Percentiles rank a stretch among this genome's conserved stretches.
phyloP scores from a whole-genome alignment of 2,329 filamentous ascomycete species.

The Cryphonectria naterciae region DNA sequence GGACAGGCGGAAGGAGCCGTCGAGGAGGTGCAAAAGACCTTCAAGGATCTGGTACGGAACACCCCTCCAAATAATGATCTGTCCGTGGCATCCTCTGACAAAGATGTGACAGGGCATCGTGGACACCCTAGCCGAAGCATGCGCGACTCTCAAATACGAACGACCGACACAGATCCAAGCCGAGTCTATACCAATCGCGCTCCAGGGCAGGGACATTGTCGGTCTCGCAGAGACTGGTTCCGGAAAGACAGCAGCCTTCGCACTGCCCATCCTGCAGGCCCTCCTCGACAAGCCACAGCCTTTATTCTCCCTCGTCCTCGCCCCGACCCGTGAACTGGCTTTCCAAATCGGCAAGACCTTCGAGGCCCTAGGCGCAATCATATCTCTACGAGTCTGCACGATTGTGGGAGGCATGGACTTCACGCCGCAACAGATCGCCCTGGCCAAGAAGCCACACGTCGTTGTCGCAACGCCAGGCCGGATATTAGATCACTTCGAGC shows the following conservation, averaged over 20 bases:
- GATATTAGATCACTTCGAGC: slow-evolving; percentile 89
- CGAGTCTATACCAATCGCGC: slow-evolving; percentile 79
- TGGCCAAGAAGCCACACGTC: slow-evolving; percentile 95
- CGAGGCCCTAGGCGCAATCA: slow-evolving; percentile 83
- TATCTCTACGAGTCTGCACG: slow-evolving; percentile 83
- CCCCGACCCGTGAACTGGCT: slow-evolving; percentile 90
- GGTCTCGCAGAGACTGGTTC: slow-evolving; percentile 93
- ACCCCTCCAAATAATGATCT: neutral
- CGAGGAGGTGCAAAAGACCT: slow-evolving; percentile 55
- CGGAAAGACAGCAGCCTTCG: slow-evolving; percentile 95
- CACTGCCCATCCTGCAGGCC: slow-evolving; percentile 86
- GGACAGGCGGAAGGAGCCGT: slow-evolving; percentile 32
- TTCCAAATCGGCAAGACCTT: slow-evolving; percentile 89
- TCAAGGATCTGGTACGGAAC: slow-evolving; percentile 61
- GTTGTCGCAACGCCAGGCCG: slow-evolving; percentile 90
- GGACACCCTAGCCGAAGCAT: slow-evolving; percentile 87
- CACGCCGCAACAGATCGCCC: slow-evolving; percentile 85
- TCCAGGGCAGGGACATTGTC: slow-evolving; percentile 82
- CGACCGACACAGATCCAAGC: slow-evolving; percentile 86
- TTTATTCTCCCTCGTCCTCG: slow-evolving; percentile 86
- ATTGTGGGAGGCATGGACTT: slow-evolving; percentile 96
- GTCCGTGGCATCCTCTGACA: neutral
- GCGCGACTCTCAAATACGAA: slow-evolving; percentile 79
- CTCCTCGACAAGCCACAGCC: slow-evolving; percentile 86
- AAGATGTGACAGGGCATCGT: slow-evolving; percentile 68